Evolutionary conservation across 2,329 filamentous ascomycete genomes (phyloP).

Genomic region (Colletotrichum orbiculare): DNA sequence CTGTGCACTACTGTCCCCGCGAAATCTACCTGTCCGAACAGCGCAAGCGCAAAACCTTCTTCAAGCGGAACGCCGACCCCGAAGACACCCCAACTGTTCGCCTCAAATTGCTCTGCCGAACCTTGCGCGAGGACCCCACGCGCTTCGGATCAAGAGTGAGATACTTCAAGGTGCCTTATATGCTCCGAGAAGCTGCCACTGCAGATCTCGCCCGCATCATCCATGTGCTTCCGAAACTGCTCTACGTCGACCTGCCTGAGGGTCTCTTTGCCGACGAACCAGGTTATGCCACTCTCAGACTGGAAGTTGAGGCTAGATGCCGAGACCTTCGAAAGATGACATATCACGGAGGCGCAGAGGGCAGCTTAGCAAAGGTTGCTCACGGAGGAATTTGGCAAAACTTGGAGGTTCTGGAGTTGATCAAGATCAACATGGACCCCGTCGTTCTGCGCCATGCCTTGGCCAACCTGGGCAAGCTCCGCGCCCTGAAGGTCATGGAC

Average conservation of each 20-base stretch:
- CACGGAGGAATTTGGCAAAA: conserved; percentile 74
- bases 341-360: conserved; percentile 82
- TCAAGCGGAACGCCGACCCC: conserved; percentile 81
- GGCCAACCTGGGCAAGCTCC: conserved; percentile 72
- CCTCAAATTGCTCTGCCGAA: conserved; percentile 82
- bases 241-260: conserved; percentile 90
- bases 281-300: conserved; percentile 78
- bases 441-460: conserved; percentile 77
- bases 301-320: conserved; percentile 87
- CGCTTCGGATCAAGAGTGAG: conserved; percentile 76
- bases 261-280: conserved; percentile 87
- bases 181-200: conserved; percentile 90
- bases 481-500: conserved; percentile 79
- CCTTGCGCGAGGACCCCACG: conserved; percentile 80
- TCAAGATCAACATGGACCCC: conserved; percentile 76
- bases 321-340: conserved; percentile 89
- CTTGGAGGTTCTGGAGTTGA: conserved; percentile 79
- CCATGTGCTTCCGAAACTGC: conserved; percentile 84
- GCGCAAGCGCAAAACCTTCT: conserved; percentile 78
- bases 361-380: conserved; percentile 77
- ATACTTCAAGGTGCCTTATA: conserved; percentile 91
- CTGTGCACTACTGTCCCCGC: conserved; percentile 92
- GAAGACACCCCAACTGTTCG: conserved; percentile 83
- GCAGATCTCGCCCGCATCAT: conserved; percentile 87
- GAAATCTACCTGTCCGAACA: conserved; percentile 84